Conservation (phyloP, 805 yeast genomes). For the fission yeast (Schizosaccharomyces pombe) region DNA sequence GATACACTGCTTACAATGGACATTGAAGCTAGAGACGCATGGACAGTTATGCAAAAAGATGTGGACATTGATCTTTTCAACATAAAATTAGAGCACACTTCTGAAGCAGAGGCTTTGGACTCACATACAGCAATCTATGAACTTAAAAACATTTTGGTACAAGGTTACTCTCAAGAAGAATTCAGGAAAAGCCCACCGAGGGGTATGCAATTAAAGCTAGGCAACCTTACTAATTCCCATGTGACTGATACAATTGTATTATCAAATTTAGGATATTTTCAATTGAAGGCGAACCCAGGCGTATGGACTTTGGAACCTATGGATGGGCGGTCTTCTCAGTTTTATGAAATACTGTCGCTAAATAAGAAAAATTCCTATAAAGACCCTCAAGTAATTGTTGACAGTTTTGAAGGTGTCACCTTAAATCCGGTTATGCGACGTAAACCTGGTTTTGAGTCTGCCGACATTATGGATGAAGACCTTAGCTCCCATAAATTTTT, state of each 20-base stretch:
- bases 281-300: conserved; percentile 54
- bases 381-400: conserved; percentile 13
- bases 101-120: conserved; percentile 12
- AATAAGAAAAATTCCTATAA: conserved; percentile 1
- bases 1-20: conserved; percentile 30
- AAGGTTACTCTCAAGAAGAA: conserved; percentile 40
- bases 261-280: conserved; percentile 68
- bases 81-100: conserved; percentile 22
- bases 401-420: conserved; percentile 24
- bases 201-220: conserved; percentile 28
- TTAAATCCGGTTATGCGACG: conserved; percentile 25
- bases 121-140: conserved; percentile 25
- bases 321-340: conserved; percentile 20
- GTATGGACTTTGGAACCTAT: conserved; percentile 31
- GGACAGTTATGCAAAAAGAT: conserved; percentile 37
- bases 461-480: conserved; percentile 10
- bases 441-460: conserved; percentile 20
- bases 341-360: conserved; percentile 18
- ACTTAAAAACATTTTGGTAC: conserved; percentile 34
- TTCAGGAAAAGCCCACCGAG: conserved; percentile 22
- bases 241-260: conserved; percentile 42
- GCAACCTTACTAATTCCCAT: background rate
- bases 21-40: conserved; percentile 36
- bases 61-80: conserved; percentile 42
- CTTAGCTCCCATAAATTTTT: conserved; percentile 5